Percentiles rank a stretch among this genome's conserved stretches.
These are phyloP conservation scores for Aspergillus chevalieri DNA, from an alignment of 2,329 filamentous ascomycete genomes.

Conservation along the genomic window DNA sequence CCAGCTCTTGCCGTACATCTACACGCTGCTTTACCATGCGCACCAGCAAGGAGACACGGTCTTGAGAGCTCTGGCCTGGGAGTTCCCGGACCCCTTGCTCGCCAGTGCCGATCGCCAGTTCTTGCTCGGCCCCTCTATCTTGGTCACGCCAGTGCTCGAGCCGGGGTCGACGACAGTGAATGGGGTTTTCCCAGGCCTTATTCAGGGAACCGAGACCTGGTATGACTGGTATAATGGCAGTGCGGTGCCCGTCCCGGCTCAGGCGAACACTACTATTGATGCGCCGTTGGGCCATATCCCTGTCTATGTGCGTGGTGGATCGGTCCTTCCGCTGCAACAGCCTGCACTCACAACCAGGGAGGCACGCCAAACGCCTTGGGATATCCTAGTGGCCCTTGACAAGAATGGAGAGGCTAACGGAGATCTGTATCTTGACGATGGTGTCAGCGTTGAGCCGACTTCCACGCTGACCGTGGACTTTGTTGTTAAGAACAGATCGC, in stretches of 20 bases:
- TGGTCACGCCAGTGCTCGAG: conserved; percentile 61
- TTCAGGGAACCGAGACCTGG: conserved; percentile 54
- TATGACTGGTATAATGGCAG: conserved; percentile 75
- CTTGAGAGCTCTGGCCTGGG: conserved; percentile 69
- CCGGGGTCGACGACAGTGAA: conserved; percentile 57
- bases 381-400: conserved; percentile 58
- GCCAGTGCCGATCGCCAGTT: conserved; percentile 65
- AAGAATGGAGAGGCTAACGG: conserved; percentile 54
- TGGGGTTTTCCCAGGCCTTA: conserved; percentile 64
- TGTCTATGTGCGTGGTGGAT: conserved; percentile 64
- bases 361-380: conserved; percentile 60
- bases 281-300: conserved; percentile 65
- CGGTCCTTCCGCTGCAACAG: conserved; percentile 62
- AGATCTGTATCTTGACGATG: conserved; percentile 66
- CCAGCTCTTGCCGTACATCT: conserved; percentile 65
- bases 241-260: conserved; percentile 46
- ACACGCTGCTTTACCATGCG: conserved; percentile 64
- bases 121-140: conserved; percentile 59
- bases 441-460: conserved; percentile 57
- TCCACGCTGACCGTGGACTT: conserved; percentile 50
- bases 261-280: conserved; percentile 54
- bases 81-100: conserved; percentile 66
- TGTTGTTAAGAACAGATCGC: conserved; percentile 24
- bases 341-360: conserved; percentile 61
- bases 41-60: conserved; percentile 62